Percentiles rank a stretch among this genome's conserved stretches.
phyloP scores from a whole-genome alignment of 306 rosid genomes.

The Corylus heterophylla region DNA sequence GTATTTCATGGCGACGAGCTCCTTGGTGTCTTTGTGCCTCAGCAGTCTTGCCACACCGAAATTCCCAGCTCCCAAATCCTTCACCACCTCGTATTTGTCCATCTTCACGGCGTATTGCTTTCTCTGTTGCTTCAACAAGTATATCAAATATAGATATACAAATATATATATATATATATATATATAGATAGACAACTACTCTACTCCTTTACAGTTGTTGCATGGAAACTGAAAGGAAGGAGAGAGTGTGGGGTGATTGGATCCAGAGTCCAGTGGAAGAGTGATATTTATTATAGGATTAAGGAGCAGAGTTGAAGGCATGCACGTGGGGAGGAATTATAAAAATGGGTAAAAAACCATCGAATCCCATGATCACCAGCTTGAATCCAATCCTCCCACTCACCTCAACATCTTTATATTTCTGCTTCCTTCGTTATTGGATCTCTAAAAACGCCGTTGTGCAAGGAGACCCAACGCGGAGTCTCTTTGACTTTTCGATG shows the following conservation, averaged over 20 bases:
- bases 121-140: slow-evolving; percentile 8
- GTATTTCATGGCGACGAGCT: slow-evolving; percentile 75
- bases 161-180: too few species aligned
- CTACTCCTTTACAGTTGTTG: neutral
- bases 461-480: slow-evolving; percentile 20
- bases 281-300: too few species aligned
- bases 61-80: slow-evolving; percentile 64
- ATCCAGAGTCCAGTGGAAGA: neutral
- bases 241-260: neutral
- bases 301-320: slow-evolving; percentile 10
- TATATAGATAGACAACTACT: too few species aligned
- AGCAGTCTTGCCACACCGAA: slow-evolving; percentile 68
- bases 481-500: slow-evolving; percentile 25
- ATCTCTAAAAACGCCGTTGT: slow-evolving; percentile 42
- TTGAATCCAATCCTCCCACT: slow-evolving; percentile 23
- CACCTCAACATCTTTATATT: neutral
- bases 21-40: slow-evolving; percentile 65
- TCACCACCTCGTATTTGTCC: slow-evolving; percentile 64
- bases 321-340: slow-evolving; percentile 44
- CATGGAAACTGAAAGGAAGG: neutral
- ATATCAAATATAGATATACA: neutral
- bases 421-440: slow-evolving; percentile 11
- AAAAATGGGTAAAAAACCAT: slow-evolving; percentile 22
- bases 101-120: slow-evolving; percentile 15
- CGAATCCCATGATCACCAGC: slow-evolving; percentile 33